phyloP scores from a whole-genome alignment of 2,329 filamentous ascomycete species.

The Penicillium sumatraense region DNA sequence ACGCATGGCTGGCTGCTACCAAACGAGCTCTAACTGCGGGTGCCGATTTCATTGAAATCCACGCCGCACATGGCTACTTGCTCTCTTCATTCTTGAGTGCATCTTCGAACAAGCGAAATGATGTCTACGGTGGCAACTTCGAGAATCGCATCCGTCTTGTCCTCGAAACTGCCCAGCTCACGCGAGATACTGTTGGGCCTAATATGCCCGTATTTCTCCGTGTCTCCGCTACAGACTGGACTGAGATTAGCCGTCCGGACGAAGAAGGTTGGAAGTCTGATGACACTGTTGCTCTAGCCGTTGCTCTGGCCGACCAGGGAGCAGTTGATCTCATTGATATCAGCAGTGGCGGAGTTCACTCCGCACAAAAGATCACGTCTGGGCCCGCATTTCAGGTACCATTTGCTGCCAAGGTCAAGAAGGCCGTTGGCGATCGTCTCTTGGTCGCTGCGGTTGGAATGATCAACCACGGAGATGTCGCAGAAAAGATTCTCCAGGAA shows the following conservation, averaged over 20 bases:
- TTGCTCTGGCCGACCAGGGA: not conserved
- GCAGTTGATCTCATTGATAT: slow-evolving; percentile 43
- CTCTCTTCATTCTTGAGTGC: slow-evolving; percentile 62
- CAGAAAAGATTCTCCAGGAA: slow-evolving; percentile 62
- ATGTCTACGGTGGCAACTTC: slow-evolving; percentile 54
- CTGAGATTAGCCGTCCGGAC: slow-evolving; percentile 55
- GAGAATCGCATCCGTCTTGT: slow-evolving; percentile 67
- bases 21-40: slow-evolving; percentile 68
- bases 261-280: no score
- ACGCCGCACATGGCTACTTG: slow-evolving; percentile 77
- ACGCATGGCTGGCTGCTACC: slow-evolving; percentile 62
- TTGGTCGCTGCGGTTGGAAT: slow-evolving; percentile 75
- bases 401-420: slow-evolving; percentile 73
- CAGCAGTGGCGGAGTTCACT: slow-evolving; percentile 7
- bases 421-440: slow-evolving; percentile 71
- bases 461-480: slow-evolving; percentile 72
- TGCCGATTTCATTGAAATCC: slow-evolving; percentile 76
- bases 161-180: not conserved
- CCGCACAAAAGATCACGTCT: slow-evolving; percentile 45
- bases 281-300: no score
- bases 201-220: not conserved
- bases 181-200: not conserved
- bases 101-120: slow-evolving; percentile 69
- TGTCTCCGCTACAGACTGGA: not conserved
- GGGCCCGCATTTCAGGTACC: slow-evolving; percentile 74